These are phyloP conservation scores for Furculomyces boomerangus DNA, from an alignment of 371 early-diverging fungal species.

Conservation along the genomic window DNA sequence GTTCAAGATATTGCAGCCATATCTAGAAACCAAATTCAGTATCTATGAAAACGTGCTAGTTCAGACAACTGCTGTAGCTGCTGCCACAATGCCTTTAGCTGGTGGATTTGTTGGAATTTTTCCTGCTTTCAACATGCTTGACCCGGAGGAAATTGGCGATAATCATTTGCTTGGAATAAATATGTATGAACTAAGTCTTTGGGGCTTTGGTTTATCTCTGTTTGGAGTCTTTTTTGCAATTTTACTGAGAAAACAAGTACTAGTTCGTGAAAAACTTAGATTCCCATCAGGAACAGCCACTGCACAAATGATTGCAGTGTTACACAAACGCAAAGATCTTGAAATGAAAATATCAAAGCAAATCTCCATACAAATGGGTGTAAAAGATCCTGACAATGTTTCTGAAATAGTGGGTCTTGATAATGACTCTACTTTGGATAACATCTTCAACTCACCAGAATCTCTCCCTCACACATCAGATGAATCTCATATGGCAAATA, in stretches of 20 bases:
- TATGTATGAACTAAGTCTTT: constrained; percentile 37
- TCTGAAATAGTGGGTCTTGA: too few species aligned
- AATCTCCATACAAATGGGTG: background rate
- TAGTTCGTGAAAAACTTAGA: constrained; percentile 56
- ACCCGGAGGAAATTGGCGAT: constrained; percentile 27
- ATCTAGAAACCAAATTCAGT: constrained; percentile 34
- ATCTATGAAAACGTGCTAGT: constrained; percentile 64
- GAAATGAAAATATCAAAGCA: background rate
- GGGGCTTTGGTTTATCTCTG: constrained; percentile 67
- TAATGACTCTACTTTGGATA: too few species aligned
- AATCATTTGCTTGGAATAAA: constrained; percentile 23
- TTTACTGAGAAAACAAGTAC: constrained; percentile 58
- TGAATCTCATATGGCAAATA: too few species aligned
- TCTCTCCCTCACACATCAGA: too few species aligned
- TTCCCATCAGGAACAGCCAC: constrained; percentile 80
- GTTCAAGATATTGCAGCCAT: constrained; percentile 37
- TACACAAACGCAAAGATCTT: constrained; percentile 29
- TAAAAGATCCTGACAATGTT: too few species aligned
- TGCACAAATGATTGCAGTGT: constrained; percentile 65
- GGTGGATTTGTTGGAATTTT: constrained; percentile 62
- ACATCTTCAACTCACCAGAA: too few species aligned
- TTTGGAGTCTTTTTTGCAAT: constrained; percentile 85
- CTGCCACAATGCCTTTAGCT: constrained; percentile 71
- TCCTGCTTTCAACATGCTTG: constrained; percentile 50
- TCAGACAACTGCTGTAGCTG: constrained; percentile 66